phyloP scores from a whole-genome alignment of 2,329 filamentous ascomycete species.

The Fusarium liriodendri region DNA sequence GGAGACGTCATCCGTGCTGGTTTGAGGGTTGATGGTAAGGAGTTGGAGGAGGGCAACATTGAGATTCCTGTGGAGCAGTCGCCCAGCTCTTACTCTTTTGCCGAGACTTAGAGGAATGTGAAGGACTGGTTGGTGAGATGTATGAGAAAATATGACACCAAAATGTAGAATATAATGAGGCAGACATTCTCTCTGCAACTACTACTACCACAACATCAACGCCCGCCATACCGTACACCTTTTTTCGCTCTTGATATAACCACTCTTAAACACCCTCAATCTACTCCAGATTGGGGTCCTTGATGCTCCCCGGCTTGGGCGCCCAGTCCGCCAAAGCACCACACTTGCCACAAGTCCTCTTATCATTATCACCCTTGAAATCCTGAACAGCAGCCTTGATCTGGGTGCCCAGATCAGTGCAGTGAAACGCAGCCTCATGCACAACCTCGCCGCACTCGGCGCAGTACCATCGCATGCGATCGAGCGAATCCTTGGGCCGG shows the following conservation, averaged over 20 bases:
- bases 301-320: conserved; percentile 69
- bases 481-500: conserved; percentile 75
- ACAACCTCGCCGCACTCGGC: conserved; percentile 75
- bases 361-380: conserved; percentile 75
- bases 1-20: conserved; percentile 91
- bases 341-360: conserved; percentile 81
- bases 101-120: conserved; percentile 67
- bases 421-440: conserved; percentile 88
- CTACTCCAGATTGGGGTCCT: conserved; percentile 65
- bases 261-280: not conserved
- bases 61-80: conserved; percentile 87
- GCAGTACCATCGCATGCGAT: conserved; percentile 94
- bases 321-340: conserved; percentile 79
- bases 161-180: conserved; percentile 25
- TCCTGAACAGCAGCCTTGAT: conserved; percentile 90
- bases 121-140: not conserved
- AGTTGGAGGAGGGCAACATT: conserved; percentile 85
- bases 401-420: conserved; percentile 91
- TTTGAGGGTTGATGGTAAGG: conserved; percentile 81
- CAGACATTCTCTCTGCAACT: not conserved
- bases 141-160: not conserved
- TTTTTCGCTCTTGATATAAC: not conserved
- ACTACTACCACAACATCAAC: conserved; percentile 2
- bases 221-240: not conserved
- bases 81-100: conserved; percentile 80